These are phyloP conservation scores for Lipomyces kockii DNA, from an alignment of 805 yeast genomes.

Conservation along the genomic window DNA sequence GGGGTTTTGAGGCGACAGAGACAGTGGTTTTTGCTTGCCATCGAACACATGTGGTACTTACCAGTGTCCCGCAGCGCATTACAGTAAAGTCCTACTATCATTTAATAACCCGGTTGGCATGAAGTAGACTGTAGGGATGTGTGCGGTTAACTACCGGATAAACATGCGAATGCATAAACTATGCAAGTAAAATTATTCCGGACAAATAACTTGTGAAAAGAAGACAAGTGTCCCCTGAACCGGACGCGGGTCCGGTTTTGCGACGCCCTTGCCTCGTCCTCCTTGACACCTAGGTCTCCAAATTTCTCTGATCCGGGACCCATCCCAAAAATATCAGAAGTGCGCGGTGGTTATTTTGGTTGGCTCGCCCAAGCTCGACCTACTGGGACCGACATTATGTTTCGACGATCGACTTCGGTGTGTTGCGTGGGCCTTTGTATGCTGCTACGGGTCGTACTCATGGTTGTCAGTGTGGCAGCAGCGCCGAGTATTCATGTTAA, in stretches of 20 bases:
- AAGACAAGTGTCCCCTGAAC: not conserved
- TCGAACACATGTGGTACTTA: not conserved
- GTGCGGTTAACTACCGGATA: not conserved
- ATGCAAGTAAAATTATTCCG: no score
- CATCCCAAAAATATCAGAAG: not conserved
- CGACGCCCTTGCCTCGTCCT: not conserved
- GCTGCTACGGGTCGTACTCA: not conserved
- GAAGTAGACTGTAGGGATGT: not conserved
- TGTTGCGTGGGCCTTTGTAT: not conserved
- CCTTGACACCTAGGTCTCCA: not conserved
- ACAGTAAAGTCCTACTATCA: not conserved
- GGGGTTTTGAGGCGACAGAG: not conserved
- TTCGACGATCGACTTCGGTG: not conserved
- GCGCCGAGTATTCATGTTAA: conserved; percentile 19
- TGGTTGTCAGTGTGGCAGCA: conserved; percentile 13
- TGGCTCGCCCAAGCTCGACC: not conserved
- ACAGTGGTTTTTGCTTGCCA: no score
- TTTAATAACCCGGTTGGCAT: not conserved
- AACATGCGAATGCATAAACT: not conserved
- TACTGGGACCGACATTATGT: not conserved
- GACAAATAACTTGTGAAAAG: no score
- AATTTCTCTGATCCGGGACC: not conserved
- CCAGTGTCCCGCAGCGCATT: not conserved
- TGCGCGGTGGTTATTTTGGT: not conserved
- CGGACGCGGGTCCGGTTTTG: not conserved